These are phyloP conservation scores for Psidium guajava DNA, from an alignment of 345 rosid genomes.

Conservation along the genomic window DNA sequence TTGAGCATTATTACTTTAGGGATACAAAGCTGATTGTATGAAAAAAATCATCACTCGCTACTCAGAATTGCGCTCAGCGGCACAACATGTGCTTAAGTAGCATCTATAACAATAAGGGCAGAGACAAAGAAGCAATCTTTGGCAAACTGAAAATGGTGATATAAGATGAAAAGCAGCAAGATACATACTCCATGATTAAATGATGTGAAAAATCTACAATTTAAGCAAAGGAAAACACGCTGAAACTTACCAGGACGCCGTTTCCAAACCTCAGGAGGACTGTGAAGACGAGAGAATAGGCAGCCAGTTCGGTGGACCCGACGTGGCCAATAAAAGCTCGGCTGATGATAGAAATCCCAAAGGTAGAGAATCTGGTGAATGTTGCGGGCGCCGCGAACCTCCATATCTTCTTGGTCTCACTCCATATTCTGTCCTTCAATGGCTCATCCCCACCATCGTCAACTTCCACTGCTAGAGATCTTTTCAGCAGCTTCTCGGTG, in stretches of 20 bases:
- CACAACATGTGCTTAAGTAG: background rate
- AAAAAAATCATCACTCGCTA: background rate
- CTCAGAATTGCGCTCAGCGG: background rate
- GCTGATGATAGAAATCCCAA: constrained; percentile 38
- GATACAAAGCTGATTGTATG: background rate
- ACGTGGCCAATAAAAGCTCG: constrained; percentile 66
- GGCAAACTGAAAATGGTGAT: background rate
- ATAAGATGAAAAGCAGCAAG: background rate
- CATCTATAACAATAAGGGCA: background rate
- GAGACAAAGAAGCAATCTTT: background rate
- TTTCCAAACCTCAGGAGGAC: constrained; percentile 52
- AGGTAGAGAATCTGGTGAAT: constrained; percentile 56
- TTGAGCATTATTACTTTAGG: background rate
- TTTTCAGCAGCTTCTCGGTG: constrained; percentile 9
- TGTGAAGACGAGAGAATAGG: constrained; percentile 50
- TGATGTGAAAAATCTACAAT: background rate
- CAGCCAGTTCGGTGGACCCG: constrained; percentile 56
- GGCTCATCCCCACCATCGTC: background rate
- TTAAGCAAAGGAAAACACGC: background rate
- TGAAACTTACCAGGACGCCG: constrained; percentile 45
- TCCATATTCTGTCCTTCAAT: constrained; percentile 34
- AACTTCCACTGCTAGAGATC: background rate
- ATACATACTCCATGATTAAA: background rate
- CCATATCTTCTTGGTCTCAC: constrained; percentile 60
- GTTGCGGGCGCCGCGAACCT: constrained; percentile 61